Evolutionary conservation across 1,139 yeast genomes (phyloP).

Genomic region (Suhomyces yuchorum): DNA sequence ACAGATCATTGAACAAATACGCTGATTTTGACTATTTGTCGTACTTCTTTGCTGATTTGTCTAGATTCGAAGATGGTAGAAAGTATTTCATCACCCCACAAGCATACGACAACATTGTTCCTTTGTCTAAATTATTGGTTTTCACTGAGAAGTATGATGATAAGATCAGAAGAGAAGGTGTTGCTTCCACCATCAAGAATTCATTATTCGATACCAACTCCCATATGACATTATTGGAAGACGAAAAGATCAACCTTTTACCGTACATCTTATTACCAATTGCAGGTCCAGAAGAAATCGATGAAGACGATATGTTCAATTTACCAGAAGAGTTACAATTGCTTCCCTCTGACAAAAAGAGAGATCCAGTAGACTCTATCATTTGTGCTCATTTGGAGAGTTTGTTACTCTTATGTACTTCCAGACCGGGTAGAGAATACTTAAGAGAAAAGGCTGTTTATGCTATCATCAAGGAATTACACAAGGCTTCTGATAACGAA

Average conservation of each 20-base stretch:
- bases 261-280: conserved; percentile 84
- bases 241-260: conserved; percentile 68
- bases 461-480: conserved; percentile 81
- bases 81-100: conserved; percentile 73
- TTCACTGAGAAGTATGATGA: conserved; percentile 82
- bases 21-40: conserved; percentile 84
- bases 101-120: conserved; percentile 74
- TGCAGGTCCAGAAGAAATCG: conserved; percentile 80
- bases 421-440: conserved; percentile 68
- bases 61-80: conserved; percentile 72
- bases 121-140: conserved; percentile 76
- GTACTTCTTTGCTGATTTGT: conserved; percentile 86
- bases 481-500: conserved; percentile 64
- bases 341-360: conserved; percentile 70
- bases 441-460: conserved; percentile 80
- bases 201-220: conserved; percentile 76
- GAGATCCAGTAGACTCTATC: conserved; percentile 72
- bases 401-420: conserved; percentile 73
- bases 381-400: conserved; percentile 76
- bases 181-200: conserved; percentile 90
- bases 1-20: conserved; percentile 65
- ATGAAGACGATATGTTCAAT: conserved; percentile 79
- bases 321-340: conserved; percentile 89
- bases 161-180: conserved; percentile 84
- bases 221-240: conserved; percentile 61